phyloP scores from a whole-genome alignment of 352 stramenopile species.

The Pythium phragmiticola region DNA sequence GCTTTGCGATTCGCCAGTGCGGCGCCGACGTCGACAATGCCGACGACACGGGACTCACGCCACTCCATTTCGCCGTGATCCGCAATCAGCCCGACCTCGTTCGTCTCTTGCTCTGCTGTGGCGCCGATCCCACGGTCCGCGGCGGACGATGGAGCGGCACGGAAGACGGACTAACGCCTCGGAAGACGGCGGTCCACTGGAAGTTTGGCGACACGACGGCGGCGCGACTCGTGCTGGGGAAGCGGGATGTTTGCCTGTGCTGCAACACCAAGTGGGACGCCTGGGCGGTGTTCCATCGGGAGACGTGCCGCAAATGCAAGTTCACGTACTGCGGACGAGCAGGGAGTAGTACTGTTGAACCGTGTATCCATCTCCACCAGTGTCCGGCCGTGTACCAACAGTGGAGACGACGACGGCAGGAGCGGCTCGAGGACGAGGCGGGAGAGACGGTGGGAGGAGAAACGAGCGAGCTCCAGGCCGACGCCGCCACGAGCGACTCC shows the following conservation, averaged over 20 bases:
- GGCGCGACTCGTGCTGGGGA: constrained; percentile 56
- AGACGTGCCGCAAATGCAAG: constrained; percentile 48
- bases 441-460: background rate
- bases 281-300: constrained; percentile 48
- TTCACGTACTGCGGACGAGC: constrained; percentile 55
- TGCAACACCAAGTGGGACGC: constrained; percentile 77
- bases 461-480: background rate
- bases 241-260: constrained; percentile 68
- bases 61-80: constrained; percentile 77
- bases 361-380: constrained; percentile 67
- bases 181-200: constrained; percentile 63
- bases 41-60: constrained; percentile 67
- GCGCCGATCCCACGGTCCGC: constrained; percentile 34
- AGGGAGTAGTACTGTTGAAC: constrained; percentile 17
- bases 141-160: constrained; percentile 41
- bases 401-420: background rate
- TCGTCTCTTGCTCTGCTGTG: constrained; percentile 58
- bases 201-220: constrained; percentile 66
- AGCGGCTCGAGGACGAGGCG: background rate
- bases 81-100: constrained; percentile 77
- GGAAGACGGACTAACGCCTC: constrained; percentile 40
- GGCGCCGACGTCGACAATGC: constrained; percentile 68
- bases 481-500: background rate
- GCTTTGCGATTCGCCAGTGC: constrained; percentile 61
- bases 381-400: constrained; percentile 39